Evolutionary conservation across 2,329 filamentous ascomycete species (phyloP).

Genomic region (Pseudogymnoascus pannorum): DNA sequence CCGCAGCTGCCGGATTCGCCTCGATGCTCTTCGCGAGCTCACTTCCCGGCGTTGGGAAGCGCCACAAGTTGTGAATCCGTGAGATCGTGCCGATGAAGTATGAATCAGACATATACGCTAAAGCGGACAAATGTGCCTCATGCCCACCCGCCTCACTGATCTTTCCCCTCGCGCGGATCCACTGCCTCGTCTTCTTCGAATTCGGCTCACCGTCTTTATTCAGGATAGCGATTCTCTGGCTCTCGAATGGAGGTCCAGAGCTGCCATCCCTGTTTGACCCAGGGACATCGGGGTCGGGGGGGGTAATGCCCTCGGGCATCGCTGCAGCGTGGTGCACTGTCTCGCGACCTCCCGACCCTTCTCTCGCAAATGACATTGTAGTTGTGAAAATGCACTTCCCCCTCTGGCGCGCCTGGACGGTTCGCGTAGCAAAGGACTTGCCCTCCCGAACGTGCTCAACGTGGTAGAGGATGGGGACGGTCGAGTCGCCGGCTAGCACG

Average conservation of each 20-base stretch:
- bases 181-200: slow-evolving; percentile 61
- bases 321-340: slow-evolving; percentile 58
- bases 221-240: slow-evolving; percentile 46
- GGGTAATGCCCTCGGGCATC: slow-evolving; percentile 42
- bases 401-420: slow-evolving; percentile 87
- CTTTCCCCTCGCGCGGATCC: slow-evolving; percentile 66
- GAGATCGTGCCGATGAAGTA: slow-evolving; percentile 89
- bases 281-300: slow-evolving; percentile 29
- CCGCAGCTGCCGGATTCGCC: slow-evolving; percentile 39
- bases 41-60: slow-evolving; percentile 49
- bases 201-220: slow-evolving; percentile 51
- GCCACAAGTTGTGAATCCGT: slow-evolving; percentile 72
- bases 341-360: slow-evolving; percentile 45
- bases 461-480: slow-evolving; percentile 86
- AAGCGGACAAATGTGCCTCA: slow-evolving; percentile 73
- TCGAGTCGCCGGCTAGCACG: slow-evolving; percentile 77
- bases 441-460: slow-evolving; percentile 92
- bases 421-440: slow-evolving; percentile 81
- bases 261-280: slow-evolving; percentile 19
- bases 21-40: background rate
- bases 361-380: slow-evolving; percentile 78
- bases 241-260: slow-evolving; percentile 46
- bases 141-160: slow-evolving; percentile 69
- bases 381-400: slow-evolving; percentile 92
- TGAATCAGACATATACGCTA: slow-evolving; percentile 89